Percentiles rank a stretch among this genome's conserved stretches.
Conservation (phyloP, 2,329 filamentous ascomycete genomes). For the Aureobasidium sp. region DNA sequence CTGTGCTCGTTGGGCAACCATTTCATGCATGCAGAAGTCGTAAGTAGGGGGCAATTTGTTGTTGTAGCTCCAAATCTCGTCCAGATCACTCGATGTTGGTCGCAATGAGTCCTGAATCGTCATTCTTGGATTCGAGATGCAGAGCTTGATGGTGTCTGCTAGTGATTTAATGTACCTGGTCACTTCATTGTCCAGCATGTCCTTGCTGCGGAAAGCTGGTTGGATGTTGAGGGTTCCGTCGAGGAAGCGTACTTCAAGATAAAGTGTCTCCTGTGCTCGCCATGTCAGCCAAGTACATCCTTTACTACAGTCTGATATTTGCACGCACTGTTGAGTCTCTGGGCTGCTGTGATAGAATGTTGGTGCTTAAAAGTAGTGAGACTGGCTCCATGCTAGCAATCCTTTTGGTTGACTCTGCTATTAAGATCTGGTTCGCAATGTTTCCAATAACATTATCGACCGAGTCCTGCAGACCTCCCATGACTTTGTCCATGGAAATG, state of each 20-base stretch:
- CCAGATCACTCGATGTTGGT: conserved; percentile 14
- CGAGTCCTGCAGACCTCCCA: neutral
- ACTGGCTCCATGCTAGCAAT: neutral
- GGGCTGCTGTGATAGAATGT: neutral
- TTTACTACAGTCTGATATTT: no score
- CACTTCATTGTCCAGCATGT: conserved; percentile 13
- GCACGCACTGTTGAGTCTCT: neutral
- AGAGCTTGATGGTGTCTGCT: conserved; percentile 10
- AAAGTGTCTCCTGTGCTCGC: neutral
- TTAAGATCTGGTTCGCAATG: conserved; percentile 22
- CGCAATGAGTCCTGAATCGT: conserved; percentile 22
- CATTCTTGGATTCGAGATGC: conserved; percentile 3
- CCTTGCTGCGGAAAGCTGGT: conserved; percentile 11
- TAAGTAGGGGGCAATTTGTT: conserved; percentile 15
- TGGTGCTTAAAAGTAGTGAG: conserved; percentile 12
- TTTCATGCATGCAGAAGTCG: conserved; percentile 18
- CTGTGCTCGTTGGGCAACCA: conserved; percentile 17
- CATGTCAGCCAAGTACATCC: neutral
- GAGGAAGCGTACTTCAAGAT: neutral
- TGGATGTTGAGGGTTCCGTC: neutral
- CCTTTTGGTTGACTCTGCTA: conserved; percentile 17
- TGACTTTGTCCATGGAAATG: neutral
- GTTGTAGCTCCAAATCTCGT: conserved; percentile 18
- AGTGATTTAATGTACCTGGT: conserved; percentile 14
- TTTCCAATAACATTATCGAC: conserved; percentile 22